Base-by-base conservation (phyloP, 495 filamentous ascomycete genomes). In the Platismatia glauca region DNA sequence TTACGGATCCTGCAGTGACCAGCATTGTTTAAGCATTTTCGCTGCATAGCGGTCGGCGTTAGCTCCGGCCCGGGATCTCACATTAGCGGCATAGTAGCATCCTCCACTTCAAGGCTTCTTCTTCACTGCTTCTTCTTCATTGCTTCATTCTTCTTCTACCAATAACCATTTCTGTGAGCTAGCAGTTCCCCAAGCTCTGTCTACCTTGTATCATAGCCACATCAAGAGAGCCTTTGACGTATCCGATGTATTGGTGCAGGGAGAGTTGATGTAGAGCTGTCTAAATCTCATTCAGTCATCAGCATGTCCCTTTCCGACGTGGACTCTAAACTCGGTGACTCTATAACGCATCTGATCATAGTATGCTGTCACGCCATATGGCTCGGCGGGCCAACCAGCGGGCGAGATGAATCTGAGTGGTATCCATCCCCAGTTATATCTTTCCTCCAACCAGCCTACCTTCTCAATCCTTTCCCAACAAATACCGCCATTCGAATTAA, bases 351-450 rank as follows among this genome's bases (percentile, higher is more conserved):
- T 66, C 78, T 93, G 0, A 82, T 94, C 6, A 73, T 93, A 52
- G 86, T 93, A 55, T 91, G 89, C 73, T 89, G 90, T 66, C 90
- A 95, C 71, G 88, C 83, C 0, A 89, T 94, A 38, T 94, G 88
- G 78, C 71, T 80, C 22, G 84, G 86, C 50, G 88, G 87, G 0
- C 75, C 79, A n/a, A 74, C 73, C 4, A 73, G 78, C 7, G 88
- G 86, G 15, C 60, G 69, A 24, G 74, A 80, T 52, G 87, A 89
- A 67, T 62, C 72, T 20, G 87, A 91, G 72, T 92, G 89, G 89
- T 84, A 79, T 58, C 5, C 48, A 3, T 13, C 41, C 16, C 18
- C n/a, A 15, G n/a, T n/a, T n/a, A 37, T 31, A 18, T 20, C 16
- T 53, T 4, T 16, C 15, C n/a, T 52, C n/a, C 58, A 27, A 9